Conservation (phyloP, 2,329 filamentous ascomycete species). For the Aspergillus fumigatiaffinis region DNA sequence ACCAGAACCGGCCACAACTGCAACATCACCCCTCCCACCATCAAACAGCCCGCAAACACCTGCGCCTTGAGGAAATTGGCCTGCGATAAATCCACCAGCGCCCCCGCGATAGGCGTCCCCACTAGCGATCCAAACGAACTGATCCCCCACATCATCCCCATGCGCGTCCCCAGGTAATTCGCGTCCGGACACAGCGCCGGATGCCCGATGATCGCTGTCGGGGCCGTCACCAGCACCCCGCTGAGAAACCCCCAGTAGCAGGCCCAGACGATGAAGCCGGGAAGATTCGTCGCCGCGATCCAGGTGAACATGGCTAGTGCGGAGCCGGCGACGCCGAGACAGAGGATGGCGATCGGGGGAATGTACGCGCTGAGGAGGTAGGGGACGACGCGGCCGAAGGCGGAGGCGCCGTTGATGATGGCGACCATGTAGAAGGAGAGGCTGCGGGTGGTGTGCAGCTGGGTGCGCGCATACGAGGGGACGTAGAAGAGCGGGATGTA, state of each 20-base stretch:
- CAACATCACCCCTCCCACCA: conserved; percentile 24
- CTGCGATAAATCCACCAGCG: conserved; percentile 24
- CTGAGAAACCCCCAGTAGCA: conserved; percentile 31
- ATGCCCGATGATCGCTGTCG: conserved; percentile 28
- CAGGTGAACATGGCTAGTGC: conserved; percentile 31
- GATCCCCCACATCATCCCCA: conserved; percentile 36
- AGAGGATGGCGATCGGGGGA: conserved; percentile 23
- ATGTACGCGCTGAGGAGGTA: conserved; percentile 37
- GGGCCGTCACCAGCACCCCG: conserved; percentile 27
- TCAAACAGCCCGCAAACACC: conserved; percentile 30
- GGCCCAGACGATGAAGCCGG: conserved; percentile 29
- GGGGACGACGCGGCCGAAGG: conserved; percentile 49
- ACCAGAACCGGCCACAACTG: conserved; percentile 26
- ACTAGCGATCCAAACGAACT: conserved; percentile 29
- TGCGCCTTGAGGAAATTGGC: conserved; percentile 27
- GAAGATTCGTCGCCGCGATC: conserved; percentile 19
- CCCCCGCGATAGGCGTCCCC: conserved; percentile 30
- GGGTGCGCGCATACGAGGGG: conserved; percentile 40
- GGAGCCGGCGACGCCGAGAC: conserved; percentile 17
- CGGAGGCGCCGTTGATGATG: conserved; percentile 50
- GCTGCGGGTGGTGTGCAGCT: conserved; percentile 47
- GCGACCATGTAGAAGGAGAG: conserved; percentile 47
- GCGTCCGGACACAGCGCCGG: conserved; percentile 24
- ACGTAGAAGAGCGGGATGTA: conserved; percentile 46
- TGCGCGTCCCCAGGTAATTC: conserved; percentile 25